These are phyloP conservation scores for Capsicum rhomboideum DNA, from an alignment of 257 asterid species.

Conservation along the genomic window DNA sequence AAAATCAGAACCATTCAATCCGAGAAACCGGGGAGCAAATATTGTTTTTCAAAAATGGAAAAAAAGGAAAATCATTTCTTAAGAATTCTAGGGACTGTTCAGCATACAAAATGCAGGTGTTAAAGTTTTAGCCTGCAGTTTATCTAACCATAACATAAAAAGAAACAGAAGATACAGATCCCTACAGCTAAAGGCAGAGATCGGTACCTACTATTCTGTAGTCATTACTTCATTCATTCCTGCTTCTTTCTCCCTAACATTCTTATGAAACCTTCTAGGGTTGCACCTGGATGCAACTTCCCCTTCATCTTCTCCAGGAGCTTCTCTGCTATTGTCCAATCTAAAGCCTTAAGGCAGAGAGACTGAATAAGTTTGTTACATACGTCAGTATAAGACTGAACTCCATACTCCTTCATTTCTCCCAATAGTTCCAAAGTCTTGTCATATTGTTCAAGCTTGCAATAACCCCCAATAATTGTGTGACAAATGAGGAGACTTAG, in stretches of 20 bases:
- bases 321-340: conserved; percentile 72
- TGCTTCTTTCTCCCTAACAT: conserved; percentile 67
- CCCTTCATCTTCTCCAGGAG: conserved; percentile 52
- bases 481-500: conserved; percentile 52
- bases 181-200: neutral
- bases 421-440: conserved; percentile 46
- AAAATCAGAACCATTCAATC: neutral
- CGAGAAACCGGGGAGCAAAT: neutral
- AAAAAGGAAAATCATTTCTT: neutral
- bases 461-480: conserved; percentile 63
- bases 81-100: neutral
- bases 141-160: neutral
- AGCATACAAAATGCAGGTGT: neutral
- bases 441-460: conserved; percentile 74
- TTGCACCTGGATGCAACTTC: conserved; percentile 46
- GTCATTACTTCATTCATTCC: conserved; percentile 12
- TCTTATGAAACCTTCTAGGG: conserved; percentile 51
- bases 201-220: neutral
- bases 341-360: conserved; percentile 71
- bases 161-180: neutral
- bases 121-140: neutral
- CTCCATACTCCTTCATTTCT: conserved; percentile 66
- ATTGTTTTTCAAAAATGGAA: neutral
- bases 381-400: conserved; percentile 54
- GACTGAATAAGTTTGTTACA: conserved; percentile 71